Base-by-base conservation (phyloP, 192 early-diverging fungal species). In the Coemansia umbellata region DNA sequence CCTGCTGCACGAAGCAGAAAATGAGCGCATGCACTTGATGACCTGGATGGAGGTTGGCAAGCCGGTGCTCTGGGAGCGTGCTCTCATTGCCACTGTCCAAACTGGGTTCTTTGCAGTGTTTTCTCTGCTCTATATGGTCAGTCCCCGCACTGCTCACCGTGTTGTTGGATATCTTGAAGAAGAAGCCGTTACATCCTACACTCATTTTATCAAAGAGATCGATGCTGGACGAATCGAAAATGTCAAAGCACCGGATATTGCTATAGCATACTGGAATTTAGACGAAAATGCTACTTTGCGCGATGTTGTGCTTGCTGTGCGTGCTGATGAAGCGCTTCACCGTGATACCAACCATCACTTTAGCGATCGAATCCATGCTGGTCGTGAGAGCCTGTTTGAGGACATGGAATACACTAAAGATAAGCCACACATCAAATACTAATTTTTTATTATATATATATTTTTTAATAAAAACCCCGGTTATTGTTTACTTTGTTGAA, bases 81-180 rank as follows among this genome's bases (percentile, higher is more conserved):
- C 70, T 2, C 55, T 89, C 18, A 89, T 97, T 13, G 71, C 87
- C 8, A 66, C 82, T 5, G 87, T 81, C 24, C 94, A 97, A 67
- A 91, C 89, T 33, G 81, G 87, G 7, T 97, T 94, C 66, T 94
- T 91, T 72, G 93, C 94, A 56, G 76, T 82, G 22, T 97, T 89
- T 64, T 95, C 93, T 60, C 40, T 78, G 15, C 74, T 87, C 15
- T 96, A 97, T 65, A 58, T 94, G 54, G 17, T 88, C 33, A 86
- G 82, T 8, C 91, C 91, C 19, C 76, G 74, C 23, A 88, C 83
- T 3, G 88, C 88, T 13, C 94, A 97, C 73, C 83, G 91, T 36
- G 84, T 97, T 18, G 83, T 85, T 9, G 94, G 92, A 0, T 97
- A 97, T 50, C 79, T 95, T 24, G 94, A 97, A 69, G 94, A 97